A percentile compares a stretch with the other conserved stretches of the same genome.
Conservation (phyloP, 495 filamentous ascomycete genomes). For the Penicillium flavigenum region DNA sequence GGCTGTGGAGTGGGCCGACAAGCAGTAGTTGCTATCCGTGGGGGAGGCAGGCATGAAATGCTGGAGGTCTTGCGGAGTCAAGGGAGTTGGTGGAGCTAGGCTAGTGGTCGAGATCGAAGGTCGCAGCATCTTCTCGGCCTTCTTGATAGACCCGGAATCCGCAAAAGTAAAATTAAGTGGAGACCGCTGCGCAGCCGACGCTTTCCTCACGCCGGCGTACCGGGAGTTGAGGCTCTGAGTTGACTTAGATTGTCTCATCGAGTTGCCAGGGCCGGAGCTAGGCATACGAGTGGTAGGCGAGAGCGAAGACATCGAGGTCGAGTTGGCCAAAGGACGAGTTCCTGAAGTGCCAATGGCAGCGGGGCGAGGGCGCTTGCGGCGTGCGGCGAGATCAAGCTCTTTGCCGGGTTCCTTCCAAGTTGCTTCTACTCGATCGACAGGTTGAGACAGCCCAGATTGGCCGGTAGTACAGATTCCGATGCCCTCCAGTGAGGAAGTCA, state of each 20-base stretch:
- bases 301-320: constrained; percentile 45
- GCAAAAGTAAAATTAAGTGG: constrained; percentile 53
- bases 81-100: constrained; percentile 48
- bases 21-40: constrained; percentile 40
- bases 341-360: constrained; percentile 51
- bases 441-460: constrained; percentile 27
- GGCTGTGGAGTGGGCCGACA: constrained; percentile 40
- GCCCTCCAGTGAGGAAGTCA: constrained; percentile 39
- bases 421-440: constrained; percentile 27
- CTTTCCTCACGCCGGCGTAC: constrained; percentile 54
- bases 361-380: constrained; percentile 54
- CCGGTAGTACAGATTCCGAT: constrained; percentile 41
- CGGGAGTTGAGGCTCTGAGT: constrained; percentile 49
- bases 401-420: constrained; percentile 43
- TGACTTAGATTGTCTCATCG: constrained; percentile 55
- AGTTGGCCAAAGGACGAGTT: constrained; percentile 38
- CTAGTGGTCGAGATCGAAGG: constrained; percentile 41
- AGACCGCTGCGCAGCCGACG: constrained; percentile 50
- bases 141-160: constrained; percentile 44
- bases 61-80: constrained; percentile 48
- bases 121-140: constrained; percentile 41
- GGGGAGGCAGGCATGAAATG: constrained; percentile 44
- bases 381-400: constrained; percentile 53
- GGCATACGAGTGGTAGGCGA: constrained; percentile 40
- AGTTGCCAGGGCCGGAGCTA: constrained; percentile 36